Base-by-base conservation (phyloP, 352 stramenopile species). In the Vaucheria bursata region DNA sequence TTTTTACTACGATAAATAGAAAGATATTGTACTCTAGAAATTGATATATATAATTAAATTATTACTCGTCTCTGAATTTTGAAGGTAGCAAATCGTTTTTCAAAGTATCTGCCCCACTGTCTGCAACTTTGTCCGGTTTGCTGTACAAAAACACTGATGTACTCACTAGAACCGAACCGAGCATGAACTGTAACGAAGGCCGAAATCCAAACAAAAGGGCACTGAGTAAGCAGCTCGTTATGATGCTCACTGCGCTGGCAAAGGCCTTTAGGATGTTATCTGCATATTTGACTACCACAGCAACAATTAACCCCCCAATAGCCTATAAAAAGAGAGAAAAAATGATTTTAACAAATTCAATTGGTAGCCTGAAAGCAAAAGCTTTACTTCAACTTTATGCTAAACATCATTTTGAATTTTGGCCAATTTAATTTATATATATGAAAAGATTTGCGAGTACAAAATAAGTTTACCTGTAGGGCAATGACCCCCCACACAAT, bases 261-360 rank as follows among this genome's bases (percentile, higher is more conserved):
- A 96, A 96, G 18, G 89, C 89, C 79, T 97, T 97, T 73, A 96
- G 80, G 6, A 97, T 94, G 82, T 96, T 96, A 84, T 96, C 91
- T 1, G 92, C 91, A 80, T 97, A 96, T 81, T 96, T 96, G 3
- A 96, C 86, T 0, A 97, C 91, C 6, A 95, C 87, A 18, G 90
- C 91, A 25, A 97, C 90, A 53, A 96, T 89, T 4, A 97, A 83
- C 7, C 92, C 92, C 33, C 91, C 91, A 1, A 88, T 83, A 1
- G 90, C n/a, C n/a, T n/a, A n/a, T n/a, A n/a, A n/a, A n/a, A n/a
- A n/a, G n/a, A n/a, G n/a, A n/a, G n/a, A n/a, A n/a, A n/a, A n/a
- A n/a, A n/a, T n/a, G n/a, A n/a, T n/a, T n/a, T n/a, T n/a, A n/a
- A n/a, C n/a, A 88, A n/a, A 3, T 36, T 7, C 45, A 3, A 3